Evolutionary conservation across 2,329 filamentous ascomycete species (phyloP), one percentile per base, ranked within the genome.

Genomic region (Curvularia lunata): DNA sequence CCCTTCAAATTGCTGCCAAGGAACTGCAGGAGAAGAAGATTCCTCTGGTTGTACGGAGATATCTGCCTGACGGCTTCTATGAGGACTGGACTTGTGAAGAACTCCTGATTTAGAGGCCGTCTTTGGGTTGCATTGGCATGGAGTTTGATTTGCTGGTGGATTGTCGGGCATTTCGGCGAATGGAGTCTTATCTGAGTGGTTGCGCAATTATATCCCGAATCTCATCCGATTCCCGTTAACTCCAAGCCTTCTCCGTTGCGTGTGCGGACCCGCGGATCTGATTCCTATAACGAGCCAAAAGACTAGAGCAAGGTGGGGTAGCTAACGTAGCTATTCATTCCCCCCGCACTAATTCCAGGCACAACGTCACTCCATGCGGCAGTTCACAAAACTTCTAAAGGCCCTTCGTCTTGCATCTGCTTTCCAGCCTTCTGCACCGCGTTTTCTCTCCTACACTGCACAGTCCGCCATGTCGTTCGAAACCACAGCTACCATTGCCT

Each of bases 21-120:
- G 95, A 99, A 81, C 83, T 99, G 76, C 88, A 91, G 64, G 93
- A 98, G 82, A 98, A 98, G 86, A 99, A 99, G 85, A 97, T 99
- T 54, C 95, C 95, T 23, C 80, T 99, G 60, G 95, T 99, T 56
- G 91, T 99, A 64, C 87, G 95, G 77, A 87, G 95, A 74, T 99
- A 98, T 81, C 85, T 99, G 75, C 95, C 95, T 21, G 95, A 99
- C 81, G 95, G 95, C 82, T 97, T 87, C 91, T 98, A 98, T 79
- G 95, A 99, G 84, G 95, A 99, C 78, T 99, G 95, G 95, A 96
- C 93, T 34, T 97, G 93, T 80, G 95, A 98, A 80, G 95, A 99
- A 80, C 84, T 98, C 64, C 85, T 97, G 57, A 69, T 66, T 47
- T 75, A 59, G 63, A 43, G 28, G 41, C 32, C 32, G 58, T 55